These are phyloP conservation scores for Colletotrichum sp. DNA, from an alignment of 2,329 filamentous ascomycete genomes.

Conservation along the genomic window DNA sequence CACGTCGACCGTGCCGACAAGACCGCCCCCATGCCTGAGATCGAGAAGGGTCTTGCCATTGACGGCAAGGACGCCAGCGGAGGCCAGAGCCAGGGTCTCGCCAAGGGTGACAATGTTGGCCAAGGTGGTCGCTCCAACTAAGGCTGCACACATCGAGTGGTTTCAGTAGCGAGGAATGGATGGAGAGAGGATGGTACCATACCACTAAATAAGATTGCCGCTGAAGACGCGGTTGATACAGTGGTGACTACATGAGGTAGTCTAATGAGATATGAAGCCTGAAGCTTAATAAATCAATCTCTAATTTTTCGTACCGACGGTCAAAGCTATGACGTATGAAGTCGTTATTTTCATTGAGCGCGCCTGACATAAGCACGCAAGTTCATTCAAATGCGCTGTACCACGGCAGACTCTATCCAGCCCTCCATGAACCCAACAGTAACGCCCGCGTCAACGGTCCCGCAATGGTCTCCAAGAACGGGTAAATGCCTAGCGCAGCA, in stretches of 20 bases:
- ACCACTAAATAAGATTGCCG: not conserved
- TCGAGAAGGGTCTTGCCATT: slow-evolving; percentile 48
- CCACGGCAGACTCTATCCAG: not conserved
- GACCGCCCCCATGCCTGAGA: slow-evolving; percentile 52
- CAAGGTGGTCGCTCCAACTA: slow-evolving; percentile 38
- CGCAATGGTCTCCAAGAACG: not conserved
- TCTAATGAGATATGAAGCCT: slow-evolving; percentile 5
- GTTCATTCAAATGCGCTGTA: too few species aligned
- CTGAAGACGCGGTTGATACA: too few species aligned
- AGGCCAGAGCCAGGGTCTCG: slow-evolving; percentile 47
- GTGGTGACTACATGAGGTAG: slow-evolving; percentile 14
- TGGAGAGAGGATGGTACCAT: not conserved
- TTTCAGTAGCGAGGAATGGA: not conserved
- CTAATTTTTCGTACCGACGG: accelerated
- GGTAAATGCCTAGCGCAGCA: not conserved
- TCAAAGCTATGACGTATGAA: too few species aligned
- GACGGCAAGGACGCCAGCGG: slow-evolving; percentile 46
- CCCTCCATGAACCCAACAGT: not conserved
- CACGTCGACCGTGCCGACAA: slow-evolving; percentile 54
- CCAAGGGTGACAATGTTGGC: slow-evolving; percentile 42
- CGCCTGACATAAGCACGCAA: too few species aligned
- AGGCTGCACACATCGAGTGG: not conserved
- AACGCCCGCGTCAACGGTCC: not conserved
- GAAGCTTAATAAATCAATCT: not conserved
- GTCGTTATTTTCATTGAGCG: too few species aligned